phyloP scores from a whole-genome alignment of 1,139 yeast species.

The Geotrichum cucujoidarum region DNA sequence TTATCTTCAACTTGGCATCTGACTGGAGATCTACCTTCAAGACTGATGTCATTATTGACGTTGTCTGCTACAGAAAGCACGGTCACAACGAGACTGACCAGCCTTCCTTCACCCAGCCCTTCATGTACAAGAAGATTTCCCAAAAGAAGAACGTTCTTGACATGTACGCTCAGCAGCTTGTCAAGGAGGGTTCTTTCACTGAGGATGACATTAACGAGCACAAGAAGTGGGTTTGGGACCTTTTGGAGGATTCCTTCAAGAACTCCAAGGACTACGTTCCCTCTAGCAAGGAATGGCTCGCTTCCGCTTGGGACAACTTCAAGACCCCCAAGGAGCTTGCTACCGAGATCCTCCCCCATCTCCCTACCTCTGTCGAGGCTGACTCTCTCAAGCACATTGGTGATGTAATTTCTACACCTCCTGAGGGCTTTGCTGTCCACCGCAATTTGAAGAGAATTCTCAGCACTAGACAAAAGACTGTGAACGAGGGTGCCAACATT shows the following conservation, averaged over 20 bases:
- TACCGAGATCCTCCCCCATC: slow-evolving; percentile 89
- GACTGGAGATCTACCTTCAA: slow-evolving; percentile 98
- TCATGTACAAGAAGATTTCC: slow-evolving; percentile 89
- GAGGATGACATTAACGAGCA: slow-evolving; percentile 89
- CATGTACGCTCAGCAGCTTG: slow-evolving; percentile 71
- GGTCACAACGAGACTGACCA: slow-evolving; percentile 99
- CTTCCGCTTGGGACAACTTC: slow-evolving; percentile 98
- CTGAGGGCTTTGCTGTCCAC: slow-evolving; percentile 83
- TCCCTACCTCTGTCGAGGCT: slow-evolving; percentile 88
- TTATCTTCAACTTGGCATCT: slow-evolving; percentile 92
- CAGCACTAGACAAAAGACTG: slow-evolving; percentile 77
- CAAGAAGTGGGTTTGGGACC: slow-evolving; percentile 96
- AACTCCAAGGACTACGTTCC: slow-evolving; percentile 89
- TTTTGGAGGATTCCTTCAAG: slow-evolving; percentile 81
- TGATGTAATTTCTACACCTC: slow-evolving; percentile 71
- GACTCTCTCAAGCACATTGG: slow-evolving; percentile 73
- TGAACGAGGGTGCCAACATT: slow-evolving; percentile 86
- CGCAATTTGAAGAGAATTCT: slow-evolving; percentile 94
- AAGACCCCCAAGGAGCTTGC: slow-evolving; percentile 97
- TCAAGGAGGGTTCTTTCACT: slow-evolving; percentile 84
- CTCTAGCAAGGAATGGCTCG: slow-evolving; percentile 94
- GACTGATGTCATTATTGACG: slow-evolving; percentile 91
- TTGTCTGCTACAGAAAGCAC: slow-evolving; percentile 96
- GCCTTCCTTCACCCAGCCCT: slow-evolving; percentile 97
- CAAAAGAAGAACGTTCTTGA: slow-evolving; percentile 86